These are phyloP conservation scores for Spathaspora jeffriesii DNA, from an alignment of 1,139 yeast genomes.

Conservation along the genomic window DNA sequence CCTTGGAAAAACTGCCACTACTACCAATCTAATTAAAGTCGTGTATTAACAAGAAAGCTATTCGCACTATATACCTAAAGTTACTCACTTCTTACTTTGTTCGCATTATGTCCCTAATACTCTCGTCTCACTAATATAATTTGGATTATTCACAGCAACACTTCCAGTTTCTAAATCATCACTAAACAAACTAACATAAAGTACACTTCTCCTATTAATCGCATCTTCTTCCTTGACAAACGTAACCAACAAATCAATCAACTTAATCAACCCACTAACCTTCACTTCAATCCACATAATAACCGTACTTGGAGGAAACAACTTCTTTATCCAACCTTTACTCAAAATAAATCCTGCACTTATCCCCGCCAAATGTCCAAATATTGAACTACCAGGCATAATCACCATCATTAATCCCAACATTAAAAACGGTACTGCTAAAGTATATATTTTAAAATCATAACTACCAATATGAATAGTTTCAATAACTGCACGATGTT, in stretches of 20 bases:
- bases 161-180: conserved; percentile 22
- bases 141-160: neutral
- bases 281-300: conserved; percentile 68
- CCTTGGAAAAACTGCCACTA: no score
- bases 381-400: conserved; percentile 58
- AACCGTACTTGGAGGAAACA: conserved; percentile 68
- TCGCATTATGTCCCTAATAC: conserved; percentile 11
- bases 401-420: conserved; percentile 52
- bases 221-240: conserved; percentile 62
- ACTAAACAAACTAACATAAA: conserved; percentile 34
- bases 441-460: conserved; percentile 54
- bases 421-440: conserved; percentile 57
- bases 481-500: conserved; percentile 40
- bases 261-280: conserved; percentile 46
- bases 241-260: conserved; percentile 54
- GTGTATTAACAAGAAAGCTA: no score
- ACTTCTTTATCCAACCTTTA: conserved; percentile 52
- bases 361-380: conserved; percentile 63
- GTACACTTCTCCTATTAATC: conserved; percentile 38
- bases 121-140: conserved; percentile 9
- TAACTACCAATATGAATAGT: conserved; percentile 22
- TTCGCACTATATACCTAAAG: no score
- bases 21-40: no score
- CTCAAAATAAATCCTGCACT: conserved; percentile 50
- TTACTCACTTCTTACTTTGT: neutral